Conservation (phyloP, 768 basidiomycete genomes). For the Serendipita sp. region DNA sequence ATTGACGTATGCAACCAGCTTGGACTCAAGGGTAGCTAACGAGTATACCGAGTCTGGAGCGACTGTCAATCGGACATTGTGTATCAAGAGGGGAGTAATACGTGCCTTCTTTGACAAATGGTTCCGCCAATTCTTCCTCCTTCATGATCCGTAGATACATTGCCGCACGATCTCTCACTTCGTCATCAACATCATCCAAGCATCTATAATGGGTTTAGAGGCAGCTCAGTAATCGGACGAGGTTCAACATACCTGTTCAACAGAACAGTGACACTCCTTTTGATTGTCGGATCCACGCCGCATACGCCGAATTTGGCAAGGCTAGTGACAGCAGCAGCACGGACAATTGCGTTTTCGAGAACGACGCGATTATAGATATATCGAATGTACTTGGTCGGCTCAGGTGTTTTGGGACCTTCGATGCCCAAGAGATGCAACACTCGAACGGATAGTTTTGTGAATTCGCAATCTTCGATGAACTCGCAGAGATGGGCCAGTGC, state of each 20-base stretch:
- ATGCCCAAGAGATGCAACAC: conserved; percentile 89
- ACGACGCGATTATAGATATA: conserved; percentile 99
- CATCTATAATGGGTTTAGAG: conserved; percentile 36
- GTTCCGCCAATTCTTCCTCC: conserved; percentile 63
- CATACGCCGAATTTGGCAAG: conserved; percentile 95
- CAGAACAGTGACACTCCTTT: conserved; percentile 76
- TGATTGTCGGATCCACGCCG: conserved; percentile 57
- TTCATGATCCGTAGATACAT: conserved; percentile 79
- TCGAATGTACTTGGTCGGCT: conserved; percentile 96
- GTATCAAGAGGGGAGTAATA: background rate
- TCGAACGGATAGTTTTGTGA: conserved; percentile 95
- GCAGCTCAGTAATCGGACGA: background rate
- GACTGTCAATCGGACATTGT: conserved; percentile 3
- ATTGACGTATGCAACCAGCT: conserved; percentile 86
- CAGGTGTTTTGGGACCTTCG: conserved; percentile 91
- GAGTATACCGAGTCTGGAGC: conserved; percentile 82
- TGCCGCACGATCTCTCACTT: conserved; percentile 94
- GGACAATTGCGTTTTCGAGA: conserved; percentile 91
- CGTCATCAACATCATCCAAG: conserved; percentile 95
- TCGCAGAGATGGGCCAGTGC: conserved; percentile 97
- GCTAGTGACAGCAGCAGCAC: conserved; percentile 89
- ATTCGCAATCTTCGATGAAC: conserved; percentile 99
- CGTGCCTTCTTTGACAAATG: conserved; percentile 85
- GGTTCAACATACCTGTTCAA: conserved; percentile 47
- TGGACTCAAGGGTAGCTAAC: conserved; percentile 72